Conservation (phyloP, 2,329 filamentous ascomycete species). For the Camillea tinctor region DNA sequence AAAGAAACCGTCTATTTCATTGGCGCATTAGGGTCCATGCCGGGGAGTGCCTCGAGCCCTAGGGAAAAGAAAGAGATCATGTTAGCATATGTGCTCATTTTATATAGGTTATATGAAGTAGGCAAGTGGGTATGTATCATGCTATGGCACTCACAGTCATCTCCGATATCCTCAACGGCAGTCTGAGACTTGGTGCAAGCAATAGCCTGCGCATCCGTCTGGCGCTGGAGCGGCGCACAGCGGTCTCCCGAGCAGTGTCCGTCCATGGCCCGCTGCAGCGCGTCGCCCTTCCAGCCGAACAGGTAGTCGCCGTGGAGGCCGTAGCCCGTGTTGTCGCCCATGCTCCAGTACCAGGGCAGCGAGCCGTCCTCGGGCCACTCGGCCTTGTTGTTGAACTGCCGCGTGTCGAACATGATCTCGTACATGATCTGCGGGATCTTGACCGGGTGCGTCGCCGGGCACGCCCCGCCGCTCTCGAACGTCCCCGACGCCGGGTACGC, state of each 20-base stretch:
- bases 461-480: constrained; percentile 29
- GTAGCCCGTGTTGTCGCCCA: constrained; percentile 36
- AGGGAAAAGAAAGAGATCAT: background rate
- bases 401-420: constrained; percentile 42
- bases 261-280: constrained; percentile 37
- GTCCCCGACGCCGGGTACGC: constrained; percentile 29
- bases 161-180: constrained; percentile 24
- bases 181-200: constrained; percentile 29
- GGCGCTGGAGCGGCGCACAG: constrained; percentile 30
- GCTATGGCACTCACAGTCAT: constrained; percentile 15
- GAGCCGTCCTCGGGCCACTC: constrained; percentile 36
- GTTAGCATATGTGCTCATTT: background rate
- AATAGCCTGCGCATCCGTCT: constrained; percentile 31
- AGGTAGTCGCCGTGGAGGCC: constrained; percentile 40
- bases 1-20: background rate
- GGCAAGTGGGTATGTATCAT: no score
- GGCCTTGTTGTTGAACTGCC: constrained; percentile 32
- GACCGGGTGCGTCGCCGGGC: constrained; percentile 31
- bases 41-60: background rate
- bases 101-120: background rate
- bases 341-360: constrained; percentile 32
- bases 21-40: background rate
- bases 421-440: constrained; percentile 41
- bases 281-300: constrained; percentile 39
- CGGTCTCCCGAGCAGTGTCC: constrained; percentile 35